Conservation (phyloP, 2,329 filamentous ascomycete genomes). For the Dryadomyces sulphureus region DNA sequence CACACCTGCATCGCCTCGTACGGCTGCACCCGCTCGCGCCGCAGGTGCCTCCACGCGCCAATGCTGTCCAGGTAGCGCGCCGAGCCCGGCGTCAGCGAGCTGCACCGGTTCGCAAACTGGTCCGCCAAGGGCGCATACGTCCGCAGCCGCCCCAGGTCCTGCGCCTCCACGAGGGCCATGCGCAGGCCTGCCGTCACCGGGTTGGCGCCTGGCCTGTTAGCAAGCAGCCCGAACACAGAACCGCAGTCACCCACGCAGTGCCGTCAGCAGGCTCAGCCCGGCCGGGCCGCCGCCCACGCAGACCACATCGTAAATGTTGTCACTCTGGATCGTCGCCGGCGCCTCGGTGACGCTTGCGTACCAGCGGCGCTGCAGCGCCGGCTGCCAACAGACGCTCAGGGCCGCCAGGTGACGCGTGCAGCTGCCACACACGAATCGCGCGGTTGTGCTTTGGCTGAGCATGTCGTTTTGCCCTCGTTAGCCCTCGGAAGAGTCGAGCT, state of each 20-base stretch:
- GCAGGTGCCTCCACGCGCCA: slow-evolving; percentile 71
- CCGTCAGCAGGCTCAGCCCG: slow-evolving; percentile 67
- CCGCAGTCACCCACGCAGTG: slow-evolving; percentile 50
- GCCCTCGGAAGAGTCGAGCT: background rate
- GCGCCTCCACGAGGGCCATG: slow-evolving; percentile 79
- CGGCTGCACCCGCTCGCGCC: slow-evolving; percentile 58
- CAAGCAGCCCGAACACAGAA: background rate
- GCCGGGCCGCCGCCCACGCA: slow-evolving; percentile 83
- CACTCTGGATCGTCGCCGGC: slow-evolving; percentile 15
- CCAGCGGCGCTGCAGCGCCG: slow-evolving; percentile 19
- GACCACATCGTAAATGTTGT: slow-evolving; percentile 83
- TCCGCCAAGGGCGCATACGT: slow-evolving; percentile 51
- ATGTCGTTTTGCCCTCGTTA: slow-evolving; percentile 1
- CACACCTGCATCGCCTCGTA: slow-evolving; percentile 98
- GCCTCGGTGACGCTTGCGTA: slow-evolving; percentile 23
- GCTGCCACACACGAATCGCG: slow-evolving; percentile 25
- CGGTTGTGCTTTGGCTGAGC: slow-evolving; percentile 2
- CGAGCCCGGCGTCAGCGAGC: slow-evolving; percentile 80
- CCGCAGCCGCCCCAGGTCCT: slow-evolving; percentile 59
- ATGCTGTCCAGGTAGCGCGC: slow-evolving; percentile 70
- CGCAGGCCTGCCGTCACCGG: slow-evolving; percentile 62
- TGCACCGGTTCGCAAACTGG: slow-evolving; percentile 85
- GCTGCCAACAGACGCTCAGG: background rate
- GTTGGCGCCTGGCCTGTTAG: slow-evolving; percentile 45
- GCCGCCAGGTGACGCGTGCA: slow-evolving; percentile 26